Base-by-base conservation (phyloP, 805 yeast genomes). In the Nakazawaea ishiwadae region DNA sequence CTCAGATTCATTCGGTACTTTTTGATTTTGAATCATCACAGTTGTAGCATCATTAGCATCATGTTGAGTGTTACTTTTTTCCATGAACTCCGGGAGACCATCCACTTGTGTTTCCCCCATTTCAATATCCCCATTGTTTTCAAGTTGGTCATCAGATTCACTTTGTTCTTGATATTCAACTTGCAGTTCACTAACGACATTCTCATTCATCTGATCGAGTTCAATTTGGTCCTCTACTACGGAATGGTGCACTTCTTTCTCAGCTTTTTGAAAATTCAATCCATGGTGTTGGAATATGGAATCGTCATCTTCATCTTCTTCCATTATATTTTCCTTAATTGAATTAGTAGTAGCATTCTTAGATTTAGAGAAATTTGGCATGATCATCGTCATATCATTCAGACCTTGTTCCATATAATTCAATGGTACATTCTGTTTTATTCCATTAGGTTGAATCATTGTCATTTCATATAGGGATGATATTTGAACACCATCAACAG, bases 371-470 rank as follows among this genome's bases (percentile, higher is more conserved):
- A 47, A 39, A 14, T 39, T 44, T 5, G 50, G 46, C 40, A 37
- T 53, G 48, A 38, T 48, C 56, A 26, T 58, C 1, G 62, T 57
- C 51, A 55, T 53, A 15, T 58, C 58, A 8, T 51, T 48, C 16
- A 53, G 47, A 15, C 34, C 42, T 40, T 26, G 44, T 20, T 37
- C 53, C 2, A 51, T 53, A 8, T 49, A 43, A 3, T 51, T 55
- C n/a, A 29, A 29, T 5, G 20, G 16, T 20, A n/a, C 4, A 12
- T 14, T 14, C 10, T 7, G 20, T 10, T 12, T 18, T 4, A 27
- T 9, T 6, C 27, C 26, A 9, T 6, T 21, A 11, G 11, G 32
- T 6, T 11, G 31, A 44, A 9, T 39, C 49, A 6, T 40, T 45
- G 23, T 33, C 35, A n/a, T 46, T 39, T 35, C n/a, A 33, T 14